Evolutionary conservation across 495 filamentous ascomycete species (phyloP).

Genomic region (Staphylotrichum longicolle): DNA sequence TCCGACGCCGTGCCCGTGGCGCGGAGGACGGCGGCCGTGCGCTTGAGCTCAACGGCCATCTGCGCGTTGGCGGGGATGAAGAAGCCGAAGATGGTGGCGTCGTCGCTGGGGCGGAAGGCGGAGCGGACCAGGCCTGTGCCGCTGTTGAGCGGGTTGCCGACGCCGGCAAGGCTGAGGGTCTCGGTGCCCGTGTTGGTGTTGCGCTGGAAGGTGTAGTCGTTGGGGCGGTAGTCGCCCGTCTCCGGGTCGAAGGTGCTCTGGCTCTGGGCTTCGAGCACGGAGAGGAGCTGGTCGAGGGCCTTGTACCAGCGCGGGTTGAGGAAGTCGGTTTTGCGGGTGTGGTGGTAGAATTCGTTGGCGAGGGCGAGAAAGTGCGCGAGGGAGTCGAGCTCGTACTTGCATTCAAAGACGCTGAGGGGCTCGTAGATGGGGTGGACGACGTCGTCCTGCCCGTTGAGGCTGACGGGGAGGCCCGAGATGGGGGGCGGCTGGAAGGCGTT

Average conservation of each 20-base stretch:
- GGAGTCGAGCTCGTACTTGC: constrained; percentile 98
- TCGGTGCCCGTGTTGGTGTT: constrained; percentile 81
- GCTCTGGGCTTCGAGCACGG: constrained; percentile 73
- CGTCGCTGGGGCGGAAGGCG: constrained; percentile 94
- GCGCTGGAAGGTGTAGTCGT: constrained; percentile 85
- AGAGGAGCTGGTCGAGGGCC: constrained; percentile 71
- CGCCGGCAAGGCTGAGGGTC: constrained; percentile 75
- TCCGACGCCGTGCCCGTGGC: constrained; percentile 51
- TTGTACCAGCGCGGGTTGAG: constrained; percentile 74
- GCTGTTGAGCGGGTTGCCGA: constrained; percentile 86
- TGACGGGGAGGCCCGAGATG: constrained; percentile 66
- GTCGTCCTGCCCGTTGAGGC: constrained; percentile 75
- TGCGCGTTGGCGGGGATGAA: constrained; percentile 96
- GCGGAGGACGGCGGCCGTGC: constrained; percentile 66
- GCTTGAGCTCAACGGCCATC: constrained; percentile 87
- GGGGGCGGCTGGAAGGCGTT: constrained; percentile 96
- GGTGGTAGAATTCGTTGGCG: constrained; percentile 78
- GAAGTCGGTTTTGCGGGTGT: constrained; percentile 74
- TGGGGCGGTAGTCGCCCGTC: constrained; percentile 59
- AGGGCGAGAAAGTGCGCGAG: constrained; percentile 87
- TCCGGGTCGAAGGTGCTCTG: constrained; percentile 72
- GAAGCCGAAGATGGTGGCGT: constrained; percentile 93
- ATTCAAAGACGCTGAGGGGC: constrained; percentile 84
- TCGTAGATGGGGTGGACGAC: constrained; percentile 84
- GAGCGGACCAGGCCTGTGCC: constrained; percentile 84